These are phyloP conservation scores for Lachnum nothofagi DNA, from an alignment of 2,329 filamentous ascomycete species.

Conservation along the genomic window DNA sequence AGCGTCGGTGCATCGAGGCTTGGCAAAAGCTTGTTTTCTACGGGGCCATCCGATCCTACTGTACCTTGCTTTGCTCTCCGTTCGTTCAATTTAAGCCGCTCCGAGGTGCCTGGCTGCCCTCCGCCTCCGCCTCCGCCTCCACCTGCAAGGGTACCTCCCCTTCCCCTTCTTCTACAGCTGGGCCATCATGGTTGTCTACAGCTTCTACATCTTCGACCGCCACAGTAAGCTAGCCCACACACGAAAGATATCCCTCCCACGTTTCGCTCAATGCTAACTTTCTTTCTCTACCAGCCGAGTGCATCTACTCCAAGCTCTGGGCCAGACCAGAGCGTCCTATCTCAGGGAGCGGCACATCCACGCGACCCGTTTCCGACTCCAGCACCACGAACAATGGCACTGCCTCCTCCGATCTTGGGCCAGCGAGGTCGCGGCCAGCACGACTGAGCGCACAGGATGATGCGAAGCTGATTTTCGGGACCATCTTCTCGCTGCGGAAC, in stretches of 20 bases:
- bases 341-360: constrained; percentile 38
- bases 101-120: background rate
- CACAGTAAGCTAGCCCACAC: constrained; percentile 62
- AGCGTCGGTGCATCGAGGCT: constrained; percentile 2
- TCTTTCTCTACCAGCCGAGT: constrained; percentile 73
- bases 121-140: background rate
- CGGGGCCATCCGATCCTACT: background rate
- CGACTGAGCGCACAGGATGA: constrained; percentile 61
- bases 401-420: constrained; percentile 28
- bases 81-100: background rate
- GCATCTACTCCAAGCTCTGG: constrained; percentile 93
- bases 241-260: too few relatives aligned
- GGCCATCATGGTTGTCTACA: constrained; percentile 81
- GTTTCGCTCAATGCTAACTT: too few relatives aligned
- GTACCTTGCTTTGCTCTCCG: background rate
- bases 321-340: constrained; percentile 32
- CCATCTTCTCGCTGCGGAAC: constrained; percentile 91
- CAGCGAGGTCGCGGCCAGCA: constrained; percentile 30
- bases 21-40: constrained; percentile 22
- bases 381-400: constrained; percentile 40
- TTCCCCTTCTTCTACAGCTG: background rate
- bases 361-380: constrained; percentile 45
- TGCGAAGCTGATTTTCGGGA: constrained; percentile 95
- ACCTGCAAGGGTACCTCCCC: too few relatives aligned
- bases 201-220: constrained; percentile 98